Evolutionary conservation across 2,329 filamentous ascomycete genomes (phyloP), one percentile per base, ranked within the genome.

Genomic region (Alternaria rosae): DNA sequence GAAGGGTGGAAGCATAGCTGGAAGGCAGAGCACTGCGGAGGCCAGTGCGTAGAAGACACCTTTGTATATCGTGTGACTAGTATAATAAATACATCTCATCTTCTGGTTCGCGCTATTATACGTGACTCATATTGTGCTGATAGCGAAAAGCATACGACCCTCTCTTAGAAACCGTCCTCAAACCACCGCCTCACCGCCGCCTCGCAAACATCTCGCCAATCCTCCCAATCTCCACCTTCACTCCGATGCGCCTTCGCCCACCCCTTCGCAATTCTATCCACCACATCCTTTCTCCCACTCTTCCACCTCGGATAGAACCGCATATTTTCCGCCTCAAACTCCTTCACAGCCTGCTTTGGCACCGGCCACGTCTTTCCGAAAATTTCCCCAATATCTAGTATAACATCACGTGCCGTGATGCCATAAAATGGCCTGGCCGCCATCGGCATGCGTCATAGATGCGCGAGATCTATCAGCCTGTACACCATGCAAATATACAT

Each of bases 1-100:
- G 88, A 85, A 82, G 71, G 86, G 87, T 30, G 87, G 87, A 2
- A 88, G 86, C 75, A 75, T 89, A 64, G 85, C 85, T 41, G 80
- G 79, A 48, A 82, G 86, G 35, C 85, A 87, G 75, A 83, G 84
- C 57, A 85, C 84, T 51, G 83, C 82, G 6, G 83, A 85, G 65
- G 82, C 83, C 15, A 73, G 70, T 62, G 74, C 75, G 4, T 61
- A 61, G 35, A 44, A 4, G 11, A n/a, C 3, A 32, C 0, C 13
- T 12, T 25, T 21, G 20, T 25, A 35, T 38, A 8, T 25, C 2
- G 1, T 17, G 7, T 11, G 20, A 17, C 9, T 3, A 21, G 17
- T 13, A n/a, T 17, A 23, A 10, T 7, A 11, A 51, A 23, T 11
- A 21, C 6, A 51, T 35, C 4, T 11, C 47, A 10, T 10, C 13